Base-by-base conservation (phyloP, 495 filamentous ascomycete genomes). In the Mycothermus thermophilus region DNA sequence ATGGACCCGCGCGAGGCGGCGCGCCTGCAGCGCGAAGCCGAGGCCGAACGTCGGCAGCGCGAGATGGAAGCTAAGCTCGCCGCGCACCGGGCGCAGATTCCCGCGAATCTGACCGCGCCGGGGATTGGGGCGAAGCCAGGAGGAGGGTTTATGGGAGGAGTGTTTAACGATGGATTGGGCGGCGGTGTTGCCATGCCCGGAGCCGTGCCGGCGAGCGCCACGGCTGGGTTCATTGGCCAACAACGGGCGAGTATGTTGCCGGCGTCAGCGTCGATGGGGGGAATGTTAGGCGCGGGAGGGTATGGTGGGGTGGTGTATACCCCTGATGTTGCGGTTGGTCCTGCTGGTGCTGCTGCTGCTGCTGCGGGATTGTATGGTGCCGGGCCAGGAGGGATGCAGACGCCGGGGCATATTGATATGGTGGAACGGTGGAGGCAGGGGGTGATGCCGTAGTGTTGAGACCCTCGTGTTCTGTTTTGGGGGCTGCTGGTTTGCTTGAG, bases 381-480 rank as follows among this genome's bases (percentile, higher is more conserved):
- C 17, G 28, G 8, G 4, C 12, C 3, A 8, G 28, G 28, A 4
- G 28, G 28, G 4, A 6, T 30, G 22, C n/a, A 4, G 11, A n/a
- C 5, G 24, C 29, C 8, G 27, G 27, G 27, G 16, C 29, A 34
- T 26, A 22, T 19, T 14, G 30, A 37, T 34, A 72, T 81, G 60
- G 85, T 96, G 47, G 85, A 96, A 58, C 71, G 79, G 38, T 96
- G 88, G 88, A 72, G 88, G 47, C 76, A 83, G 59, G 82, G 83
- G 45, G 72, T 95, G 32, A 65, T 69, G 65, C 68, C 70, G 42
- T 72, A 13, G 32, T 11, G 5, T 23, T 30, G 27, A n/a, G n/a
- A n/a, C n/a, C n/a, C n/a, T n/a, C n/a, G n/a, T n/a, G n/a, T n/a
- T n/a, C n/a, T n/a, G n/a, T n/a, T n/a, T n/a, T n/a, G n/a, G n/a